Evolutionary conservation across 768 basidiomycete genomes (phyloP).

Genomic region (Calocera cornea): DNA sequence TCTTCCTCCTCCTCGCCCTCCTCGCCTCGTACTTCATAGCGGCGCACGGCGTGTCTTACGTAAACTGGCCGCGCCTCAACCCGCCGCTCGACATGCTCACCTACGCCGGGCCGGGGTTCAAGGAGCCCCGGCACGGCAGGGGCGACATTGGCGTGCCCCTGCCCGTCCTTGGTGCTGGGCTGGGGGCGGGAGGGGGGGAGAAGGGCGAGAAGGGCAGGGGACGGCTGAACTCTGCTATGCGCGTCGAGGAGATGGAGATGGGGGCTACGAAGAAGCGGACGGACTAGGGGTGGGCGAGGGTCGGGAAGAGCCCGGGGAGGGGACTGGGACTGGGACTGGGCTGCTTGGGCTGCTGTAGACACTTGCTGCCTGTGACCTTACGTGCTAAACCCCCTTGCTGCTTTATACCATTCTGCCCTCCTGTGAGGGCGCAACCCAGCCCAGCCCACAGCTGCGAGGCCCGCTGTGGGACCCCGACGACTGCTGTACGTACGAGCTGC

Average conservation of each 20-base stretch:
- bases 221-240: slow-evolving; percentile 27
- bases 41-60: slow-evolving; percentile 84
- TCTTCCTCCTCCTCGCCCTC: slow-evolving; percentile 48
- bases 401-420: too few relatives aligned
- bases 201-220: slow-evolving; percentile 20
- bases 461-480: too few relatives aligned
- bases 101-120: slow-evolving; percentile 77
- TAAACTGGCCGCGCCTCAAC: slow-evolving; percentile 82
- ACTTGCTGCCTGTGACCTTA: too few relatives aligned
- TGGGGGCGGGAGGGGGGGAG: slow-evolving; percentile 20
- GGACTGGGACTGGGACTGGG: too few relatives aligned
- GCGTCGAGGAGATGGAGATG: slow-evolving; percentile 65
- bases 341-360: too few relatives aligned
- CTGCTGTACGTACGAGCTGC: too few relatives aligned
- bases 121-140: slow-evolving; percentile 56
- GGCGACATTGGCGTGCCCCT: slow-evolving; percentile 40
- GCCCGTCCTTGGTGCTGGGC: slow-evolving; percentile 20
- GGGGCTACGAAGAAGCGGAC: slow-evolving; percentile 68
- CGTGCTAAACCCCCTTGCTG: too few relatives aligned
- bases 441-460: too few relatives aligned
- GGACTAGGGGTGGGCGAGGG: too few relatives aligned
- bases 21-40: slow-evolving; percentile 58
- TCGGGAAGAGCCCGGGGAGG: too few relatives aligned
- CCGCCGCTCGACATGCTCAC: slow-evolving; percentile 66
- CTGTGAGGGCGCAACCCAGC: not conserved